Evolutionary conservation across 2,329 filamentous ascomycete species (phyloP).

Genomic region (Pseudogymnoascus pannorum): DNA sequence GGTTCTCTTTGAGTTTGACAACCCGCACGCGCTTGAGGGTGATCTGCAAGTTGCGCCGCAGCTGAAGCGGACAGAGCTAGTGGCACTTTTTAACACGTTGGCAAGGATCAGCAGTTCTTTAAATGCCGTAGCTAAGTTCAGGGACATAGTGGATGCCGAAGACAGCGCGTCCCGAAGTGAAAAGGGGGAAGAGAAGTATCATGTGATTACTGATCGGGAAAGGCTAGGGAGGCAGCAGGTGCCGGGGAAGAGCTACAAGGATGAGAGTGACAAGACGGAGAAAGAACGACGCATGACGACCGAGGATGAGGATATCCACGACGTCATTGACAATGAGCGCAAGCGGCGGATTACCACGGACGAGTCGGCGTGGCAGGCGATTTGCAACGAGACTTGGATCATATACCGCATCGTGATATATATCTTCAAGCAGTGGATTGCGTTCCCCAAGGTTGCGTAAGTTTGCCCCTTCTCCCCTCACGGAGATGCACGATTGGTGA

Average conservation of each 20-base stretch:
- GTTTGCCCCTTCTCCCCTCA: slow-evolving; percentile 31
- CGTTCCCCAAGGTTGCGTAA: slow-evolving; percentile 63
- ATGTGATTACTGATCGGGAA: slow-evolving; percentile 22
- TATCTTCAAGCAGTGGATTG: slow-evolving; percentile 63
- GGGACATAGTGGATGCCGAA: slow-evolving; percentile 41
- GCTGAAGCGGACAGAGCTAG: slow-evolving; percentile 82
- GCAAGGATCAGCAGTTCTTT: slow-evolving; percentile 79
- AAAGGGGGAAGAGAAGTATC: slow-evolving; percentile 18
- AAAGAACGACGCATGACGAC: slow-evolving; percentile 25
- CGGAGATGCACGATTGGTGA: not conserved
- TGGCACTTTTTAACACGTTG: slow-evolving; percentile 90
- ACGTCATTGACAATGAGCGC: slow-evolving; percentile 27
- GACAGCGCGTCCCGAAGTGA: slow-evolving; percentile 24
- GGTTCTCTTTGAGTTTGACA: slow-evolving; percentile 87
- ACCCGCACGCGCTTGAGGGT: slow-evolving; percentile 45
- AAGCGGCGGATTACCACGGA: slow-evolving; percentile 25
- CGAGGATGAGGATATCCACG: slow-evolving; percentile 36
- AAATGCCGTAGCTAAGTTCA: slow-evolving; percentile 66
- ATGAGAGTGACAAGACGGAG: slow-evolving; percentile 14
- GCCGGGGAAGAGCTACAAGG: slow-evolving; percentile 16
- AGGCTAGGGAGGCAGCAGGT: slow-evolving; percentile 38
- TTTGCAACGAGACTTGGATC: slow-evolving; percentile 55
- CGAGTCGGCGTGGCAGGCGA: slow-evolving; percentile 45
- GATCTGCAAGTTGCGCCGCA: slow-evolving; percentile 57
- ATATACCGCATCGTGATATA: slow-evolving; percentile 55